Evolutionary conservation across 495 filamentous ascomycete genomes (phyloP), one percentile per base, ranked within the genome.

Genomic region (Penicillium odoratum): DNA sequence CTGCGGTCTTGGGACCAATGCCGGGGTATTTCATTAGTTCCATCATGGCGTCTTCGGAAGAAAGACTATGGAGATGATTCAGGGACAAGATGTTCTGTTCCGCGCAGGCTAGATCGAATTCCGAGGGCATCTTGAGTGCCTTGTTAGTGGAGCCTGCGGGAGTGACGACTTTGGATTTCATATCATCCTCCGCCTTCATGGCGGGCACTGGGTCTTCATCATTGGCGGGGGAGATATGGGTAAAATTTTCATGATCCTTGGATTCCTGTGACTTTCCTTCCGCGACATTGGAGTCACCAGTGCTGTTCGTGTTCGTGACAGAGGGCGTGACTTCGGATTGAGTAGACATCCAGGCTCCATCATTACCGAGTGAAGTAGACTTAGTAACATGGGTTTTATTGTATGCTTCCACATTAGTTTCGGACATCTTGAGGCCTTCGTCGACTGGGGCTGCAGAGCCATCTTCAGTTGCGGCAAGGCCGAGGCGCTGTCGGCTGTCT

Each of bases 1-100:
- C 87, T 4, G 93, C 89, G 0, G 93, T 96, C 74, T 98, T 98
- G 52, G 90, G 86, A 0, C 93, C 94, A 57, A 98, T 90, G 4
- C 93, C 94, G 3, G 88, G 88, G 46, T 87, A 94, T 53, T 82
- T 86, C 49, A 85, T 82, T 36, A 98, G 79, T 54, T 87, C 84
- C 8, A 74, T 73, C 82, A 96, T 88, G 0, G 86, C 91, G 28
- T 90, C 81, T 16, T 90, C 80, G 11, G 81, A 85, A 18, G 74
- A 69, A 53, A 95, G 72, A 13, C 74, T 74, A 59, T 89, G 89
- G 15, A 97, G 72, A 68, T 96, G 85, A 58, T 97, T 90, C 13
- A 98, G 81, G 0, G 88, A 88, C 11, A 91, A 74, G 46, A 85
- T 68, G 48, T 83, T 75, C 18, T 85, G 69, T 5, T 87, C 76